Evolutionary conservation across 2,329 filamentous ascomycete species (phyloP).

Genomic region (Fusarium fracticaudum): DNA sequence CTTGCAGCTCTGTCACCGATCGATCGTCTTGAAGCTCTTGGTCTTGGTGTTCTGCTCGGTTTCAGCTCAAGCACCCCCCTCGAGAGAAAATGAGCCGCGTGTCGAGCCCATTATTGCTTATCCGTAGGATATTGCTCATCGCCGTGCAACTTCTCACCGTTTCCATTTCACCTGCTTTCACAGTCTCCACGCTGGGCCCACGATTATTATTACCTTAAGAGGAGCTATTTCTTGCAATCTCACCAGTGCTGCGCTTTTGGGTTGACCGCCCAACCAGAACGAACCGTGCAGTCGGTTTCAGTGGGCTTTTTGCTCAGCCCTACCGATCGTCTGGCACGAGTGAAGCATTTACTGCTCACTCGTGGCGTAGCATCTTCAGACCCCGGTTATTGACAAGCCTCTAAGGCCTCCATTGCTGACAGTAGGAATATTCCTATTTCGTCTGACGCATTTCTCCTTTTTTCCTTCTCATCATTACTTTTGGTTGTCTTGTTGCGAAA

Average conservation of each 20-base stretch:
- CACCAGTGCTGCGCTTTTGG: slow-evolving; percentile 15
- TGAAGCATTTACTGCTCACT: slow-evolving; percentile 34
- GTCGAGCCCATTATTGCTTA: slow-evolving; percentile 9
- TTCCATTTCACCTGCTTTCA: slow-evolving; percentile 6
- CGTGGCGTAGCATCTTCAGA: slow-evolving; percentile 41
- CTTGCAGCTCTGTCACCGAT: slow-evolving; percentile 16
- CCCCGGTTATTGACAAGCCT: slow-evolving; percentile 31
- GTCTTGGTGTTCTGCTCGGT: slow-evolving; percentile 8
- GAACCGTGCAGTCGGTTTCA: slow-evolving; percentile 20
- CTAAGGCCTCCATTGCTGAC: slow-evolving; percentile 44
- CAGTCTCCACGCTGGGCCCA: slow-evolving; percentile 28
- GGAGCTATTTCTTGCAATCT: slow-evolving; percentile 30
- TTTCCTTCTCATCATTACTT: slow-evolving; percentile 2
- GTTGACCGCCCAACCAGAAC: slow-evolving; percentile 25
- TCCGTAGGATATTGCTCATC: slow-evolving; percentile 13
- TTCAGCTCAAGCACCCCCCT: slow-evolving; percentile 20
- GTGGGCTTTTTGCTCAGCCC: slow-evolving; percentile 41
- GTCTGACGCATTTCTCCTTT: slow-evolving; percentile 20
- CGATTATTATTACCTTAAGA: slow-evolving; percentile 26
- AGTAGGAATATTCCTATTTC: slow-evolving; percentile 25
- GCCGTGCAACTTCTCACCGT: slow-evolving; percentile 18
- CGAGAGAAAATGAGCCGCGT: slow-evolving; percentile 14
- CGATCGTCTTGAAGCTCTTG: slow-evolving; percentile 30
- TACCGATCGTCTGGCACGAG: slow-evolving; percentile 32
- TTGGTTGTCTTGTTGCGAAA: neutral